phyloP scores from a whole-genome alignment of 2,329 filamentous ascomycete genomes.

The Penicillium sp. region DNA sequence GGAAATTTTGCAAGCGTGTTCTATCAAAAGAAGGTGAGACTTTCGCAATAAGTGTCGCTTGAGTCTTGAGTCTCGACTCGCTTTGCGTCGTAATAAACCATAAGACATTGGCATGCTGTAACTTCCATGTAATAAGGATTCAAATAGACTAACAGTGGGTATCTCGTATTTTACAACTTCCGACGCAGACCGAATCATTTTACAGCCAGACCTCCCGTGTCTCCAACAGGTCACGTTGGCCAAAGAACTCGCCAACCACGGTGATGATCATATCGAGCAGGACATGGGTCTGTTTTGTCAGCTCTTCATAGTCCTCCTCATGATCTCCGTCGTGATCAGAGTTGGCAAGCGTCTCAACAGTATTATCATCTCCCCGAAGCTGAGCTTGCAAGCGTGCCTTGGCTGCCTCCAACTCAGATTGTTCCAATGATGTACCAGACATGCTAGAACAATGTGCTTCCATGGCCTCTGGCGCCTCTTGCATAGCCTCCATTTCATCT shows the following conservation, averaged over 20 bases:
- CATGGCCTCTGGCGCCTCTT: background rate
- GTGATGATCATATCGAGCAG: constrained; percentile 91
- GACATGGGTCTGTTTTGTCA: constrained; percentile 46
- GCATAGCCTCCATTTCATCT: background rate
- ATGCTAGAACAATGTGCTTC: constrained; percentile 16
- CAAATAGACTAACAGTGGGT: constrained; percentile 5
- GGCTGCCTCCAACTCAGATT: constrained; percentile 46
- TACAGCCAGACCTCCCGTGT: constrained; percentile 57
- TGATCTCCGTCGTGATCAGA: background rate
- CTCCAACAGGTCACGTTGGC: constrained; percentile 79
- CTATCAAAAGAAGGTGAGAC: too few species aligned
- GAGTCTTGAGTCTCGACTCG: too few species aligned
- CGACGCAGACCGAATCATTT: background rate
- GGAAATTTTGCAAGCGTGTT: too few species aligned
- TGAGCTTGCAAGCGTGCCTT: constrained; percentile 47
- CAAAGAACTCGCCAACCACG: constrained; percentile 81
- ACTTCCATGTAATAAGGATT: background rate
- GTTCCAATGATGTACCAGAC: constrained; percentile 15
- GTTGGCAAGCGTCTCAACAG: background rate
- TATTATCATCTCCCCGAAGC: constrained; percentile 22
- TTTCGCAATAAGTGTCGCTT: too few species aligned
- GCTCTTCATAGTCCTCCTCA: constrained; percentile 15
- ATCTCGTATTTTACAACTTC: constrained; percentile 5
- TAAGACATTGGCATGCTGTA: background rate
- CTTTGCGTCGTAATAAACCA: background rate